phyloP scores from a whole-genome alignment of 176 grass and related monocot species.

The Lolium rigidum region DNA sequence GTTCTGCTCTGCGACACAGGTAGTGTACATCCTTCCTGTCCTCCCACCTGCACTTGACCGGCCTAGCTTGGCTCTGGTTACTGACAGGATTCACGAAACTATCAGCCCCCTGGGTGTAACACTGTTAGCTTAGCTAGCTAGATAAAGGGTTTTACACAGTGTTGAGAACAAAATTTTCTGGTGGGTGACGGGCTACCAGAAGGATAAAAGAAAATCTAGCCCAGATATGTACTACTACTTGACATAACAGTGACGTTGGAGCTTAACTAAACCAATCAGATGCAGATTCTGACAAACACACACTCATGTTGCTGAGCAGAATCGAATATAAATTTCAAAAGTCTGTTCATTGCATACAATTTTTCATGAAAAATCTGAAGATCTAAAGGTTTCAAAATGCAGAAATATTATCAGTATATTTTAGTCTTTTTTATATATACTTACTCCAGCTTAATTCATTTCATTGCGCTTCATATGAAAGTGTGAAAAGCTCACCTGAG shows the following conservation, averaged over 20 bases:
- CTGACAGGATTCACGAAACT: not conserved
- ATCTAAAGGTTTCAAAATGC: no score
- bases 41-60: not conserved
- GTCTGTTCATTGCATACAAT: not conserved
- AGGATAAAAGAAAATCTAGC: no score
- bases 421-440: no score
- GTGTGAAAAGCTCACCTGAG: no score
- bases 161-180: not conserved
- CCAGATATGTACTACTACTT: not conserved
- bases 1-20: not conserved
- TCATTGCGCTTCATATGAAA: no score
- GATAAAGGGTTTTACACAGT: not conserved
- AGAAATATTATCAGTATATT: no score
- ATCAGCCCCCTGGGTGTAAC: not conserved
- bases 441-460: no score
- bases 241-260: not conserved
- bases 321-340: not conserved
- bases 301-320: not conserved
- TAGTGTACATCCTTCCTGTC: conserved; percentile 8
- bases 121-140: not conserved
- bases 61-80: not conserved
- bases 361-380: no score
- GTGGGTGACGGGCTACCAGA: not conserved
- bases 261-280: not conserved
- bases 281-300: not conserved